Evolutionary conservation across 768 basidiomycete genomes (phyloP).

Genomic region (Cystofilobasidium capitatum): DNA sequence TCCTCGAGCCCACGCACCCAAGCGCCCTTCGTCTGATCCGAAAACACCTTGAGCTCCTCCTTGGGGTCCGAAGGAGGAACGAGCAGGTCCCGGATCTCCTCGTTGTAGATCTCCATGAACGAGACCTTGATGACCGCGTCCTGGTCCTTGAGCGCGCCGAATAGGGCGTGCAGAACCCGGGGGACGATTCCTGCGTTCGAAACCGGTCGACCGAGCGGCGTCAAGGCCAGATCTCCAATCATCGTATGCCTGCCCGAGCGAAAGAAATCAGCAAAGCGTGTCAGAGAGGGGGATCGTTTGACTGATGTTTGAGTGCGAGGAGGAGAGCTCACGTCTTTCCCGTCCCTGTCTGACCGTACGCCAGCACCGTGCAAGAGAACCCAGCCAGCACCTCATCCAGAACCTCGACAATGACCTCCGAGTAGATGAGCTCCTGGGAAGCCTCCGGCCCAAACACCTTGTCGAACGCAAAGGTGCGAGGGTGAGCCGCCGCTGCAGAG

Average conservation of each 20-base stretch:
- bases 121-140: slow-evolving; percentile 92
- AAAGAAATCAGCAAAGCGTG: background rate
- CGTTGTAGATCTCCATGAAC: slow-evolving; percentile 93
- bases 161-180: slow-evolving; percentile 79
- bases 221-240: slow-evolving; percentile 79
- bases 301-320: background rate
- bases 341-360: slow-evolving; percentile 96
- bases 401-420: slow-evolving; percentile 86
- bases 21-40: slow-evolving; percentile 64
- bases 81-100: slow-evolving; percentile 90
- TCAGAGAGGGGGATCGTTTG: background rate
- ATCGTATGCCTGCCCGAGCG: slow-evolving; percentile 59
- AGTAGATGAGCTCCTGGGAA: slow-evolving; percentile 85
- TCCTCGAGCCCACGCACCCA: slow-evolving; percentile 92
- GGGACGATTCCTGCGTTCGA: slow-evolving; percentile 91
- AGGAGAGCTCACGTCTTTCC: slow-evolving; percentile 78
- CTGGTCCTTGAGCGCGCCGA: slow-evolving; percentile 65
- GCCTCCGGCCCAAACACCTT: slow-evolving; percentile 94
- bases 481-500: slow-evolving; percentile 31
- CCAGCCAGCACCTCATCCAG: slow-evolving; percentile 86
- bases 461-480: slow-evolving; percentile 88
- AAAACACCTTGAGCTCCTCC: slow-evolving; percentile 73
- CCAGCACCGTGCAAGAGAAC: slow-evolving; percentile 87
- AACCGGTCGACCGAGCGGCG: slow-evolving; percentile 67
- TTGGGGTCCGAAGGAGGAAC: slow-evolving; percentile 35